Conservation (phyloP, 305 asterid species). For the Andrographis paniculata region DNA sequence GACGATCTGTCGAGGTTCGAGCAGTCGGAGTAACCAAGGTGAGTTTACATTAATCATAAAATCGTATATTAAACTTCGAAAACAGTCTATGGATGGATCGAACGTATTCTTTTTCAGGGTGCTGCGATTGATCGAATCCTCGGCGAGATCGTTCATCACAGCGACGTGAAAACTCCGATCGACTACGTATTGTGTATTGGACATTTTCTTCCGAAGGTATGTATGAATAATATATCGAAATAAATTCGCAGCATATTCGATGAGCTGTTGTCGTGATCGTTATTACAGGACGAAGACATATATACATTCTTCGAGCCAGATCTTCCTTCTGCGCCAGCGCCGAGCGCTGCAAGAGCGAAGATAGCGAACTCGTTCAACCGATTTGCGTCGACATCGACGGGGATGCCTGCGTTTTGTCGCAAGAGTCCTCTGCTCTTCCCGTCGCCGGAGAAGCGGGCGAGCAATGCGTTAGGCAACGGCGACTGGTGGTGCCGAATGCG, state of each 20-base stretch:
- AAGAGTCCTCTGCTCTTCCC: conserved; percentile 30
- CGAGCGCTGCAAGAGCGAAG: conserved; percentile 41
- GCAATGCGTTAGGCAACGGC: conserved; percentile 31
- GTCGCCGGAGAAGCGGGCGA: conserved; percentile 31
- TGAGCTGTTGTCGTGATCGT: not conserved
- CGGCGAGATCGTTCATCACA: conserved; percentile 78
- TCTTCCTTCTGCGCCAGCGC: conserved; percentile 45
- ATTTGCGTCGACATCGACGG: conserved; percentile 28
- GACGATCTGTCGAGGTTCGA: conserved; percentile 89
- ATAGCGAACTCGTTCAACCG: conserved; percentile 34
- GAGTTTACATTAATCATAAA: conserved; percentile 7
- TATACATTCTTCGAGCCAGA: conserved; percentile 87
- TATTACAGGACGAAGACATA: conserved; percentile 70
- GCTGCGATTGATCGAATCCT: conserved; percentile 88
- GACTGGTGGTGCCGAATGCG: conserved; percentile 54
- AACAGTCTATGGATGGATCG: not conserved
- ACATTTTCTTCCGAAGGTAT: conserved; percentile 84
- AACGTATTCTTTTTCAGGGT: conserved; percentile 41
- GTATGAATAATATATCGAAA: conserved; percentile 9
- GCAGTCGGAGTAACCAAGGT: conserved; percentile 92
- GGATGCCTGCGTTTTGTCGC: conserved; percentile 27
- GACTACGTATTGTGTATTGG: conserved; percentile 78
- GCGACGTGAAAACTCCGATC: conserved; percentile 54
- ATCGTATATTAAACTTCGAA: not conserved
- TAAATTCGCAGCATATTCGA: no score